A percentile compares a stretch with the other conserved stretches of the same genome.
These are phyloP conservation scores for Dryas octopetala DNA, from an alignment of 306 rosid species.

Conservation along the genomic window DNA sequence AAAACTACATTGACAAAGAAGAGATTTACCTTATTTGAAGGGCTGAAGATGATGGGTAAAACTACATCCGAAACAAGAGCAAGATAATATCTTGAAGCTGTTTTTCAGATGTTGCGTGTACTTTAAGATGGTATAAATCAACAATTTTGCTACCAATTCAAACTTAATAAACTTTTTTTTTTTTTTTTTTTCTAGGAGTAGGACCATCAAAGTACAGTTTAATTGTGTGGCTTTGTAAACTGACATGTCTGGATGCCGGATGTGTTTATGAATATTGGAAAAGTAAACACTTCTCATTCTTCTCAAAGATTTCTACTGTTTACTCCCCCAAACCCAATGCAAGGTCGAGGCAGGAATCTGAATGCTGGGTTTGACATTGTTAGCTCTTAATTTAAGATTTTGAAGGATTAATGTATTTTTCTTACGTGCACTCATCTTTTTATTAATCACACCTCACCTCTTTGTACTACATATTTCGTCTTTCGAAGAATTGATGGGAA, in stretches of 20 bases:
- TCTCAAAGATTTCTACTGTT: neutral
- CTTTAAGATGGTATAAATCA: neutral
- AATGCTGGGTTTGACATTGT: neutral
- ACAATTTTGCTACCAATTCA: neutral
- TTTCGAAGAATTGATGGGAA: too few species aligned
- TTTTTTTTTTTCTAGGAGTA: neutral
- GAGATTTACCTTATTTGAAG: constrained; percentile 11
- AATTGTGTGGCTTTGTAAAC: neutral
- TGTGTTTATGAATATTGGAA: neutral
- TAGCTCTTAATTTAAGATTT: neutral
- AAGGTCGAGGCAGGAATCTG: too few species aligned
- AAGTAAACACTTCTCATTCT: neutral
- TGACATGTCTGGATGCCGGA: neutral
- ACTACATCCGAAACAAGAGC: constrained; percentile 5
- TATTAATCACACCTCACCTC: too few species aligned
- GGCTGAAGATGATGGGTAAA: neutral
- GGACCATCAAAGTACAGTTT: constrained; percentile 5
- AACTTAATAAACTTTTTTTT: too few species aligned
- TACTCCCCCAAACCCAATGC: too few species aligned
- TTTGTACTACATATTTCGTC: too few species aligned
- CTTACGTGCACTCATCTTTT: too few species aligned
- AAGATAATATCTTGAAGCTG: constrained; percentile 6
- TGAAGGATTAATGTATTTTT: neutral
- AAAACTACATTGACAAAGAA: constrained; percentile 20
- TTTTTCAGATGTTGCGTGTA: constrained; percentile 7